Conservation (phyloP, 176 grass and related monocot genomes). For the Aegilops sharonensis region DNA sequence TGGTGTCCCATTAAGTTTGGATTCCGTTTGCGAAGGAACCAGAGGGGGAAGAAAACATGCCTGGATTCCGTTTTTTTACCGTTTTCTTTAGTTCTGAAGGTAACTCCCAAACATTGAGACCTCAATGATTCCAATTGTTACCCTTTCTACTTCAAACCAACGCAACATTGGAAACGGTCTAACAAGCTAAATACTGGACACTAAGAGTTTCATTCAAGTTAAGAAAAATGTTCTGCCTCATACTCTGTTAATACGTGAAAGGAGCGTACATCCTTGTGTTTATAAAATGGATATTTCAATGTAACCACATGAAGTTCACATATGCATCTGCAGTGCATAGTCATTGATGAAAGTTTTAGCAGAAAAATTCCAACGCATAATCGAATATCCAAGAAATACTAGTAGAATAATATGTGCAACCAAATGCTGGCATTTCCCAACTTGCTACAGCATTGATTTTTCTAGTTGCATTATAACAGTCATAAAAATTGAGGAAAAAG, state of each 20-base stretch:
- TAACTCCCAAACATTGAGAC: neutral
- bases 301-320: neutral
- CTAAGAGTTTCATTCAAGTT: neutral
- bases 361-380: neutral
- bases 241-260: neutral
- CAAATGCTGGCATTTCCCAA: constrained; percentile 7
- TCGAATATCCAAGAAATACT: neutral
- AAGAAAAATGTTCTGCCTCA: neutral
- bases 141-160: neutral
- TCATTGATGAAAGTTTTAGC: neutral
- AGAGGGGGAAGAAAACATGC: neutral
- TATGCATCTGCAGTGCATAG: neutral
- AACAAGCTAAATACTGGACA: neutral
- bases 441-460: neutral
- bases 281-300: neutral
- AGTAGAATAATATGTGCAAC: constrained; percentile 6
- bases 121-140: neutral
- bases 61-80: neutral
- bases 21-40: neutral
- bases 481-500: neutral
- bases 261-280: neutral
- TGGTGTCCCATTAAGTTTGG: neutral
- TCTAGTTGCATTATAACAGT: neutral
- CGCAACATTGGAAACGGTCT: neutral
- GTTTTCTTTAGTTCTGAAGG: neutral